Evolutionary conservation across 179 eudicot genomes (phyloP).

Genomic region (Amaranthus tricolor): DNA sequence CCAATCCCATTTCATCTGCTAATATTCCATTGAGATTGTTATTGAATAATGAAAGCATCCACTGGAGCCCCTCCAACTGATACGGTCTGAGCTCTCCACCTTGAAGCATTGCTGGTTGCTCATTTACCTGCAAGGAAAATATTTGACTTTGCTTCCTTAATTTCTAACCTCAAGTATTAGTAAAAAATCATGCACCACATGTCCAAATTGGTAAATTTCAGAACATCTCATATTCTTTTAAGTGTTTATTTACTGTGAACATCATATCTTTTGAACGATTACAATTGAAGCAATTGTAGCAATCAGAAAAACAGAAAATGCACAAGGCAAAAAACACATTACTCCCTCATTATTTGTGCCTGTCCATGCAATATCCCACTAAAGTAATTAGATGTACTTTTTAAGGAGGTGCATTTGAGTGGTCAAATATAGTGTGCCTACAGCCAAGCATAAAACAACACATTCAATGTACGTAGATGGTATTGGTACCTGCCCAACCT

Average conservation of each 20-base stretch:
- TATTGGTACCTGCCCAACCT: slow-evolving; percentile 9
- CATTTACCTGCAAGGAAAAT: slow-evolving; percentile 62
- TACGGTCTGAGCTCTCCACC: slow-evolving; percentile 97
- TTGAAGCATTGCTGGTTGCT: slow-evolving; percentile 97
- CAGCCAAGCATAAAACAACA: slow-evolving; percentile 6
- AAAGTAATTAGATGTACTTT: neutral
- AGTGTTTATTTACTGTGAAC: neutral
- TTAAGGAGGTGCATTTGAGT: neutral
- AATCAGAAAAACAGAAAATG: neutral
- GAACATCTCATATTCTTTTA: neutral
- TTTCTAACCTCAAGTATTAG: neutral
- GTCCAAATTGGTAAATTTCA: neutral
- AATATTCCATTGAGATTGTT: slow-evolving; percentile 96
- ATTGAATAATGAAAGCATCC: slow-evolving; percentile 97
- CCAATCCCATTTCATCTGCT: slow-evolving; percentile 99
- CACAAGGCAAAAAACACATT: neutral
- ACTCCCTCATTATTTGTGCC: neutral
- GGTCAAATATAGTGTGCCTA: slow-evolving; percentile 9
- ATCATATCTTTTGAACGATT: too few species aligned
- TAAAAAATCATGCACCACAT: slow-evolving; percentile 6
- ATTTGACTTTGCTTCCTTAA: neutral
- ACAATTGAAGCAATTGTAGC: neutral
- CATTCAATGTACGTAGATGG: slow-evolving; percentile 5
- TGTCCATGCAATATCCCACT: neutral
- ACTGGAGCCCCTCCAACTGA: slow-evolving; percentile 97